Evolutionary conservation across 202 grass and related monocot species (phyloP).

Genomic region (Thinopyrum obtusiflorum): DNA sequence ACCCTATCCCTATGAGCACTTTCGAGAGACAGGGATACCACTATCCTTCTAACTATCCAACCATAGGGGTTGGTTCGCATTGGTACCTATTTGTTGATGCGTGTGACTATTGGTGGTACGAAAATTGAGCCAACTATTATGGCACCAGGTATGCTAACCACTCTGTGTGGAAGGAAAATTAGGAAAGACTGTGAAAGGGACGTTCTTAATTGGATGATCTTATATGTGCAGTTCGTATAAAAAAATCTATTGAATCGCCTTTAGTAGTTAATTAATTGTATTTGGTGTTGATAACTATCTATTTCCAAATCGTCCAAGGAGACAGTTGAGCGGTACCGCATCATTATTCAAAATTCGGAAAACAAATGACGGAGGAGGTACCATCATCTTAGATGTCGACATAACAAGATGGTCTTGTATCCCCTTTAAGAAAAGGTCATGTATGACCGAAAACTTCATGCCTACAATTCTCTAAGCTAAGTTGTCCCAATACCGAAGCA

Average conservation of each 20-base stretch:
- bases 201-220: neutral
- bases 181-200: neutral
- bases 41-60: no score
- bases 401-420: neutral
- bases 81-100: neutral
- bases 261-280: neutral
- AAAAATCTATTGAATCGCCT: no score
- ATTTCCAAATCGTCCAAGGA: neutral
- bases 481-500: conserved; percentile 2
- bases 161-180: neutral
- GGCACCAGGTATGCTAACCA: neutral
- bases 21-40: no score
- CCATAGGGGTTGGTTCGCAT: no score
- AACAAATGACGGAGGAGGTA: neutral
- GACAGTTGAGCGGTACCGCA: neutral
- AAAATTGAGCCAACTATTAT: conserved; percentile 1
- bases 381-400: neutral
- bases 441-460: neutral
- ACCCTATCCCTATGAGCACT: no score
- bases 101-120: neutral
- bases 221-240: neutral
- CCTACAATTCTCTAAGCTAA: neutral
- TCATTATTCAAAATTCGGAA: neutral
- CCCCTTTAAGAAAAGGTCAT: no score
- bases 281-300: neutral